Base-by-base conservation (phyloP, 2,329 filamentous ascomycete species). In the Davidsoniella virescens region DNA sequence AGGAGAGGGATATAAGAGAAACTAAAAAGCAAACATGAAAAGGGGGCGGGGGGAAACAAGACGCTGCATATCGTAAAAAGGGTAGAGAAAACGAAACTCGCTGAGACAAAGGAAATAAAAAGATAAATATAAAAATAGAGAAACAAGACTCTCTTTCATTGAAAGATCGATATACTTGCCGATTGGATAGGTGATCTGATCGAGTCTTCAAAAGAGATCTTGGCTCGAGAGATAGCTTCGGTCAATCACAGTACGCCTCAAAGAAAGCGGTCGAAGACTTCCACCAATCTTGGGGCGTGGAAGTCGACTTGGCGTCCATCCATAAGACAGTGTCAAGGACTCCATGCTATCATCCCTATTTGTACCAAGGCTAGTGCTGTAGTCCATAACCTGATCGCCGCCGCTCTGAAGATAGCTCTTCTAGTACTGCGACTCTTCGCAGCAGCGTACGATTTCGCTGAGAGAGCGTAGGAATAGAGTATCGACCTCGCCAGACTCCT, bases 371-470 rank as follows among this genome's bases (percentile, higher is more conserved):
- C 17, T 7, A 23, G 23, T 43, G 17, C 4, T 3, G 40, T 20
- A 12, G n/a, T 43, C 17, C 10, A 3, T 43, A 6, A 5, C 17
- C 40, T 6, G 10, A 23, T 18, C n/a, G 42, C 20, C 26, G 23
- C 16, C 4, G 18, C 42, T 12, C 14, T 29, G 16, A 14, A 20
- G 40, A 14, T 43, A 8, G 18, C 7, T 26, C 29, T 37, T 51
- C 37, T 44, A 45, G 23, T 39, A 44, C 29, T 51, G 29, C 39
- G 44, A 39, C 41, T 51, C 52, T 33, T 51, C 46, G 10, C 42
- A 41, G 39, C 50, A 44, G 17, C 45, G 49, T n/a, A 54, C 52
- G 42, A 54, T 46, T 26, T 54, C 52, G 33, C 50, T 44, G 17
- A 54, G 46, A 14, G 49, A 52, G 16, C 50, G 49, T 29, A 54